Evolutionary conservation across 345 rosid species (phyloP).

Genomic region (Odontarrhena argentea): DNA sequence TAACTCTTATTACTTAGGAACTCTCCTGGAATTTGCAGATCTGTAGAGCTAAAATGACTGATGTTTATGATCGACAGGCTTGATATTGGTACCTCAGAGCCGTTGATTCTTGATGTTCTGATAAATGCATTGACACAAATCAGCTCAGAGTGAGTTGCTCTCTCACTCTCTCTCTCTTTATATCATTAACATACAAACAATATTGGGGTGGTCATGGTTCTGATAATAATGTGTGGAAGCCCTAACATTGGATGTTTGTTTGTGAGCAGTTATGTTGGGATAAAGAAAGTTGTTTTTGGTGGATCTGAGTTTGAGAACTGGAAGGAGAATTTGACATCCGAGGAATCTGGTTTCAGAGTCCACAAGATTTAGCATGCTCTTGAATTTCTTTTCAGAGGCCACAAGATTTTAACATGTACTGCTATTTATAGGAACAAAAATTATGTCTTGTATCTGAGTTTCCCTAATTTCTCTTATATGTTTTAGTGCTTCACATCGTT

Average conservation of each 20-base stretch:
- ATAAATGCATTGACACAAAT: constrained; percentile 88
- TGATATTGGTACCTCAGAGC: constrained; percentile 80
- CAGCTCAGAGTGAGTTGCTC: constrained; percentile 74
- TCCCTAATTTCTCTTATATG: no score
- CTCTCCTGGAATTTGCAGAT: neutral
- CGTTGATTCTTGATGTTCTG: constrained; percentile 77
- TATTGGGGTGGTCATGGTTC: neutral
- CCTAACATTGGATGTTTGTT: constrained; percentile 7
- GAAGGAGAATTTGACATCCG: constrained; percentile 73
- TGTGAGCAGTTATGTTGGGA: constrained; percentile 64
- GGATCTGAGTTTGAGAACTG: constrained; percentile 81
- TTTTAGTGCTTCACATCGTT: no score
- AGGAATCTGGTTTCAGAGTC: constrained; percentile 68
- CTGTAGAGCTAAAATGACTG: neutral
- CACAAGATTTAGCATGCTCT: constrained; percentile 58
- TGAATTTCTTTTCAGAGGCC: constrained; percentile 46
- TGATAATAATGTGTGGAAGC: neutral
- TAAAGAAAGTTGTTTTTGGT: constrained; percentile 85
- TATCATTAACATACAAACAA: neutral
- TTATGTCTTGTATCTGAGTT: no score
- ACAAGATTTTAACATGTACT: constrained; percentile 22
- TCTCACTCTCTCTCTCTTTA: neutral
- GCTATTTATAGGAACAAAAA: neutral
- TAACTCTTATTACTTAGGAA: constrained; percentile 3
- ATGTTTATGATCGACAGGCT: constrained; percentile 53